Percentiles rank a stretch among this genome's conserved stretches.
phyloP scores from a whole-genome alignment of 2,329 filamentous ascomycete genomes.

The Cadophora gregata region DNA sequence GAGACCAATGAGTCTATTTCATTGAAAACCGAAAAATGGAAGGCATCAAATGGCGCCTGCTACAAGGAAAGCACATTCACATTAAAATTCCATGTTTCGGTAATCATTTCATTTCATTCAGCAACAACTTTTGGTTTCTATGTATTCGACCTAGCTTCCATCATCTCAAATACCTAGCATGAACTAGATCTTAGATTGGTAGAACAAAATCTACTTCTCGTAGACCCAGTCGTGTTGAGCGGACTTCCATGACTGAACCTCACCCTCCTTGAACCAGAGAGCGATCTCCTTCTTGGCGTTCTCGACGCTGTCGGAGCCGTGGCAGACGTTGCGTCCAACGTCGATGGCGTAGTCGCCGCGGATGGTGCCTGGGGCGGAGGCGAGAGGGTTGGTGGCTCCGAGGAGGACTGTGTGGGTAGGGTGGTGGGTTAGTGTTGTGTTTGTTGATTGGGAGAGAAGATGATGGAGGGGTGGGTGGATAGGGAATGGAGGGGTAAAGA shows the following conservation, averaged over 20 bases:
- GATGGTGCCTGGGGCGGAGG: constrained; percentile 96
- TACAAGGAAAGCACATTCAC: neutral
- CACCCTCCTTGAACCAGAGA: constrained; percentile 94
- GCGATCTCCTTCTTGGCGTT: constrained; percentile 99
- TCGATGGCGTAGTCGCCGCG: constrained; percentile 87
- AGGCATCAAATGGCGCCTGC: neutral
- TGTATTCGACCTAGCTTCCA: neutral
- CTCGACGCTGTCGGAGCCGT: constrained; percentile 98
- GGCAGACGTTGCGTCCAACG: constrained; percentile 98
- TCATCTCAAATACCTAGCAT: neutral
- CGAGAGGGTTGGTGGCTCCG: constrained; percentile 98
- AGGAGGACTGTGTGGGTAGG: constrained; percentile 73
- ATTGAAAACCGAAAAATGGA: neutral
- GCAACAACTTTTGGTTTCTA: constrained; percentile 5
- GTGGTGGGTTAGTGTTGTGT: constrained; percentile 38
- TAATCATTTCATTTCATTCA: constrained; percentile 13
- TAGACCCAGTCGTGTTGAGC: constrained; percentile 94
- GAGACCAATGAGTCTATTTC: too few relatives aligned
- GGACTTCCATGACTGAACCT: constrained; percentile 84
- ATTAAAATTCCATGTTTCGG: neutral
- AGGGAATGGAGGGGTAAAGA: constrained; percentile 14
- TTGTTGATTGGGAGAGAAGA: too few relatives aligned
- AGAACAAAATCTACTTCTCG: constrained; percentile 69
- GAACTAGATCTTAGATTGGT: neutral
- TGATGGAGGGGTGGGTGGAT: too few relatives aligned